A percentile compares a stretch with the other conserved stretches of the same genome.
These are phyloP conservation scores for Ettlia oleoabundans DNA, from an alignment of 139 green algal genomes.

Conservation along the genomic window DNA sequence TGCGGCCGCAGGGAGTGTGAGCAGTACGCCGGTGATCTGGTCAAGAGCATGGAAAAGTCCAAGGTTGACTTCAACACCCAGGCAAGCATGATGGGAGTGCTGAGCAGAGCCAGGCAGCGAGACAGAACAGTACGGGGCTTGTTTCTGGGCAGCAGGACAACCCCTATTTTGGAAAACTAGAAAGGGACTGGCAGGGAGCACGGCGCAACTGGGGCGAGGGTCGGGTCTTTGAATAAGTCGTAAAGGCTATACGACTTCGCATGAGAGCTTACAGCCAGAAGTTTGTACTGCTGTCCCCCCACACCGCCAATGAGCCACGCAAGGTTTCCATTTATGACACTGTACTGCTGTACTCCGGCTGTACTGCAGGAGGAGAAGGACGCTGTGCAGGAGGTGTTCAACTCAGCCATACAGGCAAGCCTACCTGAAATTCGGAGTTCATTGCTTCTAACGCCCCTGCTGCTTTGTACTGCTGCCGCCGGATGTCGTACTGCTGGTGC, in stretches of 20 bases:
- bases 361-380: conserved; percentile 54
- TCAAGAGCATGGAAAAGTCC: conserved; percentile 14
- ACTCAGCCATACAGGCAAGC: conserved; percentile 82
- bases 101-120: neutral
- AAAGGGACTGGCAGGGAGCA: too few species aligned
- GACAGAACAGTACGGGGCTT: neutral
- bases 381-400: conserved; percentile 68
- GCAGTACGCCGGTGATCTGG: conserved; percentile 59
- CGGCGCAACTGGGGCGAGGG: too few species aligned
- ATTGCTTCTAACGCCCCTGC: too few species aligned
- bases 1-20: conserved; percentile 69
- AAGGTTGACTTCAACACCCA: conserved; percentile 61
- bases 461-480: too few species aligned
- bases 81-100: too few species aligned
- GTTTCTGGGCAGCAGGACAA: neutral
- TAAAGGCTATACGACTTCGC: too few species aligned
- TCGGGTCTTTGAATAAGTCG: too few species aligned
- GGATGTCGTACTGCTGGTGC: too few species aligned
- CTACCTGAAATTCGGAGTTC: too few species aligned
- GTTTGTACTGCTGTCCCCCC: neutral
- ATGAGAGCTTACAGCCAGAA: too few species aligned
- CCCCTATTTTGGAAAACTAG: neutral
- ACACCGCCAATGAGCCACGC: neutral
- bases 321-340: neutral
- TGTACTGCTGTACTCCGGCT: neutral